These are phyloP conservation scores for Lentinula lateritia DNA, from an alignment of 768 basidiomycete genomes.

Conservation along the genomic window DNA sequence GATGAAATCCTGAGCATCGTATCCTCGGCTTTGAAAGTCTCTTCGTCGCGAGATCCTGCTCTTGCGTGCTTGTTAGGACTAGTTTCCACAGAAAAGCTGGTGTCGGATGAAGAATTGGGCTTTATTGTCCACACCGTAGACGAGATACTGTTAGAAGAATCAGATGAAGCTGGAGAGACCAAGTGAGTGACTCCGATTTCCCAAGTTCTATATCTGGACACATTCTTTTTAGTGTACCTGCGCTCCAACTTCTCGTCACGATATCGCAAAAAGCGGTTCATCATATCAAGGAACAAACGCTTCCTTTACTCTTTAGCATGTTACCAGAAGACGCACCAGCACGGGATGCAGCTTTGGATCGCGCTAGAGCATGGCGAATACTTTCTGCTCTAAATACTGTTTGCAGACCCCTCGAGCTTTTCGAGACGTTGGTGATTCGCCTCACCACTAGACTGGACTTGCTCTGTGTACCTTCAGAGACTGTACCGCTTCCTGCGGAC, in stretches of 20 bases:
- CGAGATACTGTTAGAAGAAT: slow-evolving; percentile 54
- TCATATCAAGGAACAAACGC: slow-evolving; percentile 65
- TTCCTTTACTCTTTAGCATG: slow-evolving; percentile 73
- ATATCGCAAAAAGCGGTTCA: slow-evolving; percentile 56
- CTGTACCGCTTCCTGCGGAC: slow-evolving; percentile 24
- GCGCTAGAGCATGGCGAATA: slow-evolving; percentile 61
- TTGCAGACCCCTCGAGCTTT: slow-evolving; percentile 71
- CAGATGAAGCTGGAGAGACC: slow-evolving; percentile 47
- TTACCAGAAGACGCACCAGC: slow-evolving; percentile 67
- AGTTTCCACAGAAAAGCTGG: slow-evolving; percentile 55
- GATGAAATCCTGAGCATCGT: slow-evolving; percentile 70
- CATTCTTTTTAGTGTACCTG: slow-evolving; percentile 39
- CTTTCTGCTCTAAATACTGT: slow-evolving; percentile 67
- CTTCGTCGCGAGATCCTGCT: slow-evolving; percentile 50
- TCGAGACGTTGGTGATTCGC: slow-evolving; percentile 77
- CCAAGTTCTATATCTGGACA: neutral
- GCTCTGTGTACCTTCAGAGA: slow-evolving; percentile 37
- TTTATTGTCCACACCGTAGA: slow-evolving; percentile 76
- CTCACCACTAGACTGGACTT: slow-evolving; percentile 73
- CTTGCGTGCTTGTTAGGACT: slow-evolving; percentile 63
- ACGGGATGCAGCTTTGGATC: slow-evolving; percentile 44
- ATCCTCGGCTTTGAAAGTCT: slow-evolving; percentile 48
- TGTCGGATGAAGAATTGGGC: slow-evolving; percentile 69
- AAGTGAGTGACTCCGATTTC: slow-evolving; percentile 30
- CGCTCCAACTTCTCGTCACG: slow-evolving; percentile 56